Conservation (phyloP, 345 rosid species). For the Rhodamnia rubescens region DNA sequence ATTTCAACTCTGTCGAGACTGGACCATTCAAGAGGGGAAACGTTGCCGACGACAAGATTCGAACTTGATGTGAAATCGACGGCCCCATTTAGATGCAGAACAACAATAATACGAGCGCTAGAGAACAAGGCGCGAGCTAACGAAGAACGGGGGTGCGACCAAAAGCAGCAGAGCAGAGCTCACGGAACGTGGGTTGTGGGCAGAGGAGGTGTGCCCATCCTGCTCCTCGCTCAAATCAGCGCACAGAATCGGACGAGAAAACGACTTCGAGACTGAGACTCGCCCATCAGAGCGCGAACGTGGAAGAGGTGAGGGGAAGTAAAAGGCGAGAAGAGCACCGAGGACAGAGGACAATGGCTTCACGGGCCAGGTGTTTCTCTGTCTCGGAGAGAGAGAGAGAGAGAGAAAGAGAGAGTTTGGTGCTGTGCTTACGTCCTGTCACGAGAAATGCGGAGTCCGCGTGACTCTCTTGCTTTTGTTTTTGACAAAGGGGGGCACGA, state of each 20-base stretch:
- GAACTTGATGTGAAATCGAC: background rate
- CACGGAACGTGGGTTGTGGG: background rate
- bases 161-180: background rate
- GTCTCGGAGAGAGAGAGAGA: conserved; percentile 5
- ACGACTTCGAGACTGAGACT: background rate
- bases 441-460: conserved; percentile 55
- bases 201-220: background rate
- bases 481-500: background rate
- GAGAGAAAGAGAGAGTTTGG: background rate
- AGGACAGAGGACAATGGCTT: background rate
- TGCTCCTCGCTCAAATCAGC: background rate
- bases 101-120: background rate
- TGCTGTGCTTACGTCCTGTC: conserved; percentile 15
- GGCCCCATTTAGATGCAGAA: background rate
- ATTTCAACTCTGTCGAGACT: background rate
- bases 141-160: background rate
- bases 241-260: background rate
- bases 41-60: background rate
- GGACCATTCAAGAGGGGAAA: background rate
- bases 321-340: background rate
- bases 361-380: conserved; percentile 7
- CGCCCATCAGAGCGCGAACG: background rate
- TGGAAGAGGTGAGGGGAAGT: background rate
- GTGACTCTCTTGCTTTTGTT: background rate
- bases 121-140: background rate